A percentile compares a stretch with the other conserved stretches of the same genome.
phyloP scores from a whole-genome alignment of 441 rosid genomes.

The Gossypium lobatum region DNA sequence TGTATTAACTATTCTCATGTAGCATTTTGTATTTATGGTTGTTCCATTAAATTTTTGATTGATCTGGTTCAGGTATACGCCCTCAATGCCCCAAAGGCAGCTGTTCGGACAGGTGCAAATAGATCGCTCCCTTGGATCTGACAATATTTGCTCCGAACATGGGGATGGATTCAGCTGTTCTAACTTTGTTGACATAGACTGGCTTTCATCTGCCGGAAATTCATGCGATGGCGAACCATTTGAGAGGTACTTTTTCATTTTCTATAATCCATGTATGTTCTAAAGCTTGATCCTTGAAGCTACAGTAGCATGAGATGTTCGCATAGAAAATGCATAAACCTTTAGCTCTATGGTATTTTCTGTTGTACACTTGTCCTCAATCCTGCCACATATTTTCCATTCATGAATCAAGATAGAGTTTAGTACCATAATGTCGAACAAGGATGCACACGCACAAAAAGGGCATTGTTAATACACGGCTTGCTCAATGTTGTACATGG shows the following conservation, averaged over 20 bases:
- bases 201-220: slow-evolving; percentile 83
- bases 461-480: neutral
- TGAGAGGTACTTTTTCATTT: slow-evolving; percentile 51
- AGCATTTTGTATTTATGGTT: neutral
- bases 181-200: slow-evolving; percentile 80
- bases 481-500: neutral
- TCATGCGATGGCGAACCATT: slow-evolving; percentile 61
- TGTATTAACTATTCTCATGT: neutral
- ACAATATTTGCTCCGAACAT: slow-evolving; percentile 44
- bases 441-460: neutral
- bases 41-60: neutral
- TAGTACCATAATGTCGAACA: neutral
- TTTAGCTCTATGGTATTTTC: neutral
- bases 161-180: slow-evolving; percentile 56
- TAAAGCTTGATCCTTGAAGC: slow-evolving; percentile 2
- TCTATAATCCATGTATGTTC: neutral
- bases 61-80: slow-evolving; percentile 49
- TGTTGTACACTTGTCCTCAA: neutral
- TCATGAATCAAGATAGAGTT: too few relatives aligned
- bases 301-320: neutral
- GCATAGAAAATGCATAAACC: neutral
- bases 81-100: slow-evolving; percentile 55
- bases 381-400: too few relatives aligned
- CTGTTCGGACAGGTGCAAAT: slow-evolving; percentile 61
- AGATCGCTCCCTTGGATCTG: slow-evolving; percentile 42